Percentiles rank a stretch among this genome's conserved stretches.
Conservation (phyloP, 2,329 filamentous ascomycete genomes). For the Aspergillus sp. region DNA sequence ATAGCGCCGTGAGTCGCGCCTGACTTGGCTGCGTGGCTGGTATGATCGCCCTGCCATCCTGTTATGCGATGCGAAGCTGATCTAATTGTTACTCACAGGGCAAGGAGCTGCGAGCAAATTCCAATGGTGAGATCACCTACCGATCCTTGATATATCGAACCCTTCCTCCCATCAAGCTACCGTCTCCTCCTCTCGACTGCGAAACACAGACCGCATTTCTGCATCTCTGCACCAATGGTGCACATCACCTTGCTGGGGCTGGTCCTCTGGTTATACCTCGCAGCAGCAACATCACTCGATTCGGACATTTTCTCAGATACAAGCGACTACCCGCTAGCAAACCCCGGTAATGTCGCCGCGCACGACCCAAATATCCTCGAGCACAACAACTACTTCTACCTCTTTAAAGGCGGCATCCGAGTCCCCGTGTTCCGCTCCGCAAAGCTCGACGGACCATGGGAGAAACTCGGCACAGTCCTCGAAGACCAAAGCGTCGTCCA, state of each 20-base stretch:
- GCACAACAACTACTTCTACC: conserved; percentile 35
- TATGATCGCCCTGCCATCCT: background rate
- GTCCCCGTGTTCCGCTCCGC: conserved; percentile 32
- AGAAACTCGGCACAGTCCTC: conserved; percentile 37
- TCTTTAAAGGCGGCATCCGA: conserved; percentile 38
- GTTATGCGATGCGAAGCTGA: background rate
- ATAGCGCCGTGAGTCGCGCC: background rate
- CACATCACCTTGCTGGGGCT: conserved; percentile 14
- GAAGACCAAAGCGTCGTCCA: conserved; percentile 35
- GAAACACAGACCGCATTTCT: background rate
- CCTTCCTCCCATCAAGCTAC: background rate
- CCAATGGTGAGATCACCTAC: background rate
- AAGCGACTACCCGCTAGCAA: conserved; percentile 31
- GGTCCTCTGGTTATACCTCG: conserved; percentile 18
- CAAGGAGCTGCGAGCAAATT: background rate
- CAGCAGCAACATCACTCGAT: conserved; percentile 16
- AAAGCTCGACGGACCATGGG: conserved; percentile 39
- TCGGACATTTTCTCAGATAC: conserved; percentile 32
- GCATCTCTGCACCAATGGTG: background rate
- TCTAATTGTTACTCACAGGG: background rate
- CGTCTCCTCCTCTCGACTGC: background rate
- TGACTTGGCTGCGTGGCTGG: background rate
- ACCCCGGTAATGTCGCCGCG: conserved; percentile 31
- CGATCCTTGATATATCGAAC: background rate
- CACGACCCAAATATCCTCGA: conserved; percentile 42